Evolutionary conservation across 805 yeast genomes (phyloP).

Genomic region (Yamadazyma philogaea): DNA sequence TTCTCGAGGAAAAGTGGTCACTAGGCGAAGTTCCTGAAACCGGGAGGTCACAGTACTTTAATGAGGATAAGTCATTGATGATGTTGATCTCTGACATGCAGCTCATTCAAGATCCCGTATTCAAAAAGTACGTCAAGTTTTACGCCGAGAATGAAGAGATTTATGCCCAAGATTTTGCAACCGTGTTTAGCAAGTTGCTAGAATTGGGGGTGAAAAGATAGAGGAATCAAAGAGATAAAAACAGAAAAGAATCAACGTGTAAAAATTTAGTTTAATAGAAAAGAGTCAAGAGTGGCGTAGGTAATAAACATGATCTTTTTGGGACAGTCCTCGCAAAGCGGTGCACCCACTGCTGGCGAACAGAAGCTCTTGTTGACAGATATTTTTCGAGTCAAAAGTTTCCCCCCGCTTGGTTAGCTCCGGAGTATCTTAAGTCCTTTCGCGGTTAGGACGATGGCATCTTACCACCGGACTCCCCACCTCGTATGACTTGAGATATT

Average conservation of each 20-base stretch:
- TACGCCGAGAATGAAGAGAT: slow-evolving; percentile 64
- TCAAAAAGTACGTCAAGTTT: slow-evolving; percentile 56
- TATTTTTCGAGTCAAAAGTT: too few species aligned
- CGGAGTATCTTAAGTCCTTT: too few species aligned
- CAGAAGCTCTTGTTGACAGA: too few species aligned
- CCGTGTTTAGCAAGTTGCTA: slow-evolving; percentile 64
- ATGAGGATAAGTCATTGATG: slow-evolving; percentile 68
- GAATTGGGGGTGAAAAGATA: slow-evolving; percentile 64
- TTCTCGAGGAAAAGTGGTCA: slow-evolving; percentile 44
- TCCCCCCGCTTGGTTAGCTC: too few species aligned
- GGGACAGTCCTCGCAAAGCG: too few species aligned
- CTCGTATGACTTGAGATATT: too few species aligned
- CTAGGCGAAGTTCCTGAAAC: slow-evolving; percentile 47
- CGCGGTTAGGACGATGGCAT: too few species aligned
- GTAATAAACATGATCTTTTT: too few species aligned
- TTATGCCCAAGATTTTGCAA: slow-evolving; percentile 63
- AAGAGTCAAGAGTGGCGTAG: not conserved
- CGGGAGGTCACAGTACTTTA: slow-evolving; percentile 55
- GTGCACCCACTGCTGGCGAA: too few species aligned
- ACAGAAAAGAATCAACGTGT: not conserved
- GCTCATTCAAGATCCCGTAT: slow-evolving; percentile 57
- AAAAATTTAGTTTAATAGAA: not conserved
- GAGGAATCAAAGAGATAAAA: not conserved
- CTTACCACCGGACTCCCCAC: not conserved
- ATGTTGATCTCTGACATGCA: slow-evolving; percentile 85